Conservation (phyloP, 2,329 filamentous ascomycete genomes). For the Fusarium sp. region DNA sequence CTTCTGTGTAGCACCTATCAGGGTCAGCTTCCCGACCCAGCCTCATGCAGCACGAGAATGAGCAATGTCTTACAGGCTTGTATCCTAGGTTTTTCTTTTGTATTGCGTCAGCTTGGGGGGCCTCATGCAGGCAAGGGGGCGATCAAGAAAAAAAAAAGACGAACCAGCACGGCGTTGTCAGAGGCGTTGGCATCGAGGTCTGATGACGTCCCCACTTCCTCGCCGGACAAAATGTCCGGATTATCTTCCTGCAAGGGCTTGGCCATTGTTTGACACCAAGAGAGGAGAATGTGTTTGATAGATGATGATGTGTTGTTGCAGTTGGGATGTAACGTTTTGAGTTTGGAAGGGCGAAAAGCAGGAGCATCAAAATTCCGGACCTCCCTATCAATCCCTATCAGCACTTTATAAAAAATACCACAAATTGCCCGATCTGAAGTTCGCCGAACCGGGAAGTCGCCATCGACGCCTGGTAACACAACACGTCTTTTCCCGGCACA, state of each 20-base stretch:
- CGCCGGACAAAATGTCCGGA: neutral
- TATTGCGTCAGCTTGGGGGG: neutral
- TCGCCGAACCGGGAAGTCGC: neutral
- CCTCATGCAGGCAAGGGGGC: neutral
- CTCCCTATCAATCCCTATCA: neutral
- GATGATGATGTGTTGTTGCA: neutral
- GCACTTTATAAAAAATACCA: neutral
- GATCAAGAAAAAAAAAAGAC: neutral
- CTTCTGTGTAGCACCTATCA: slow-evolving; percentile 66
- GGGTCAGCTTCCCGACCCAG: neutral
- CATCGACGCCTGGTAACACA: neutral
- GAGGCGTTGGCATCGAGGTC: slow-evolving; percentile 8
- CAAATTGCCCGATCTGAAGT: neutral
- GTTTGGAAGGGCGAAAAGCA: neutral
- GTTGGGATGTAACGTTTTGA: neutral
- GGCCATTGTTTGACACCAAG: neutral
- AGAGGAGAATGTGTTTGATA: neutral
- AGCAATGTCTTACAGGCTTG: slow-evolving; percentile 36
- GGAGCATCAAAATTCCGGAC: neutral
- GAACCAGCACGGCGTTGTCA: slow-evolving; percentile 20
- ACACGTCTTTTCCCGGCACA: neutral
- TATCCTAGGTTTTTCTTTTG: slow-evolving; percentile 41
- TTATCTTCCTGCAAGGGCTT: neutral
- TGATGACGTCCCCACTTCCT: neutral
- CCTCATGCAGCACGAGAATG: neutral